A percentile compares a stretch with the other conserved stretches of the same genome.
Conservation (phyloP, 2,329 filamentous ascomycete species). For the Aspergillus neotritici region DNA sequence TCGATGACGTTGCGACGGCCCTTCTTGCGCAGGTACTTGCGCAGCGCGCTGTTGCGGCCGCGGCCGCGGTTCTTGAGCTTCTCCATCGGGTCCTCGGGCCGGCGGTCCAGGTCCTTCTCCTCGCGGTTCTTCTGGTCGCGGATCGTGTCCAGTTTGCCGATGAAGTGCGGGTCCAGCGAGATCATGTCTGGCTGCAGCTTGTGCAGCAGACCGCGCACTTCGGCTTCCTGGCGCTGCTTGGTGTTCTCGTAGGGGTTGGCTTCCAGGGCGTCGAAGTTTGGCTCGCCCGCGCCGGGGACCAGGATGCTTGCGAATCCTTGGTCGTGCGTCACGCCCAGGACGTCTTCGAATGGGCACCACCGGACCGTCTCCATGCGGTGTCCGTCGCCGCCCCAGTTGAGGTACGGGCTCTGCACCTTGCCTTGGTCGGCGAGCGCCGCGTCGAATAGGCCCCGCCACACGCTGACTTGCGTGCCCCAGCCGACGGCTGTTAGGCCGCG, state of each 20-base stretch:
- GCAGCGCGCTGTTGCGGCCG: slow-evolving; percentile 82
- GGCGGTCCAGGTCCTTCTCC: slow-evolving; percentile 73
- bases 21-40: slow-evolving; percentile 87
- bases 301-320: slow-evolving; percentile 84
- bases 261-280: slow-evolving; percentile 92
- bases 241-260: slow-evolving; percentile 90
- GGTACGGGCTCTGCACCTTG: slow-evolving; percentile 82
- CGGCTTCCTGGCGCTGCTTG: slow-evolving; percentile 86
- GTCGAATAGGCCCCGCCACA: slow-evolving; percentile 87
- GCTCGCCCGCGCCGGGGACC: slow-evolving; percentile 89
- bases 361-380: slow-evolving; percentile 70
- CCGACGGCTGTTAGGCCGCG: slow-evolving; percentile 80
- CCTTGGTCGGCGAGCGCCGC: slow-evolving; percentile 65
- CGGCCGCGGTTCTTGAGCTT: slow-evolving; percentile 69
- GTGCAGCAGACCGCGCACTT: slow-evolving; percentile 84
- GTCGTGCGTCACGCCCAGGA: slow-evolving; percentile 79
- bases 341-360: slow-evolving; percentile 94
- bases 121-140: slow-evolving; percentile 70
- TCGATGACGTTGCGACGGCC: slow-evolving; percentile 90
- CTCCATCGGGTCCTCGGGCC: slow-evolving; percentile 54
- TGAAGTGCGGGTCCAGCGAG: slow-evolving; percentile 81
- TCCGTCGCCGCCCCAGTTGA: slow-evolving; percentile 86
- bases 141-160: slow-evolving; percentile 79
- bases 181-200: slow-evolving; percentile 98
- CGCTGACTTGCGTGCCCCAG: slow-evolving; percentile 80